Evolutionary conservation across 2,329 filamentous ascomycete species (phyloP).

Genomic region (Pseudopithomyces maydicus): DNA sequence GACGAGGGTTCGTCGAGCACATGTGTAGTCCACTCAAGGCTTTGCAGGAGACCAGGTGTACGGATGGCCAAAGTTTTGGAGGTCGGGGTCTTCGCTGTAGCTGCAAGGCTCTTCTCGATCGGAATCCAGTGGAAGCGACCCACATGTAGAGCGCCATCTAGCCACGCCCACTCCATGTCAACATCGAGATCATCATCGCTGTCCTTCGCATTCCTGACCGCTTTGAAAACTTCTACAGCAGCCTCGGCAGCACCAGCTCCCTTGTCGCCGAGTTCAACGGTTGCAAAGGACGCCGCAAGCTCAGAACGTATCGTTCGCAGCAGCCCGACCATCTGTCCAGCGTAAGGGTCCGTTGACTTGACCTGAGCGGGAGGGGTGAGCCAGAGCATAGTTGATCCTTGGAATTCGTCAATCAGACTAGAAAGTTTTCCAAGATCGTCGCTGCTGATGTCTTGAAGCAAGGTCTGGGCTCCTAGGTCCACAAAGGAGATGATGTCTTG

Average conservation of each 20-base stretch:
- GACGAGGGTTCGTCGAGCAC: background rate
- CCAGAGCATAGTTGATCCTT: background rate
- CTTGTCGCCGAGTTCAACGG: background rate
- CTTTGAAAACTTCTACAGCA: background rate
- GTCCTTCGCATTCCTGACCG: background rate
- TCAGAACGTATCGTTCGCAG: background rate
- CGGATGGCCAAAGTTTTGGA: background rate
- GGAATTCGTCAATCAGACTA: background rate
- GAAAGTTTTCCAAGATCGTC: background rate
- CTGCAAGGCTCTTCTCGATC: conserved; percentile 7
- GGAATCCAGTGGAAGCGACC: conserved; percentile 16
- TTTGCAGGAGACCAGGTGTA: background rate
- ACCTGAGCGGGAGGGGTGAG: conserved; percentile 1
- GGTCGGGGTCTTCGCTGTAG: background rate
- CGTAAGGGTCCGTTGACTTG: background rate
- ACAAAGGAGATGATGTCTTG: background rate
- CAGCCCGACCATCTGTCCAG: background rate
- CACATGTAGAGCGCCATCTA: background rate
- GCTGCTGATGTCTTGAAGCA: background rate
- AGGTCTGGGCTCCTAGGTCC: background rate
- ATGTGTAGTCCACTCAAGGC: background rate
- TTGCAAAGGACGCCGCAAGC: background rate
- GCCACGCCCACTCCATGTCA: background rate
- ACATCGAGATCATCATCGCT: background rate
- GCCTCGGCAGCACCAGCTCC: background rate